phyloP scores from a whole-genome alignment of 2,329 filamentous ascomycete species.

The Penicillium thymicola region DNA sequence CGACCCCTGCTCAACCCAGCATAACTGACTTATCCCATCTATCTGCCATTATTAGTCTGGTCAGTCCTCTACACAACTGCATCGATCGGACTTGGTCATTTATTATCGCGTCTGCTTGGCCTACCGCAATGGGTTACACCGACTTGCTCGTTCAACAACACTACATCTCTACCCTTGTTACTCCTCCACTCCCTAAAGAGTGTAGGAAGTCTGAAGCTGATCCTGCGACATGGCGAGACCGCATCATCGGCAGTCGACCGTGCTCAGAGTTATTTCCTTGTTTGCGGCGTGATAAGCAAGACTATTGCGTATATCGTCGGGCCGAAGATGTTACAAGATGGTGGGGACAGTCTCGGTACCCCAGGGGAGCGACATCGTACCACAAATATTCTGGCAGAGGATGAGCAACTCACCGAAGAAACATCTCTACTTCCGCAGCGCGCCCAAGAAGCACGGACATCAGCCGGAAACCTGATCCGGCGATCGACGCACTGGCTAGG shows the following conservation, averaged over 20 bases:
- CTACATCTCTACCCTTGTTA: background rate
- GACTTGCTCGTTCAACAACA: background rate
- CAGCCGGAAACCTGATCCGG: slow-evolving; percentile 21
- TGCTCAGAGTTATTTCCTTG: background rate
- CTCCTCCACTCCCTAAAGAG: background rate
- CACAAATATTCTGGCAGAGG: background rate
- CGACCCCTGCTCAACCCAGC: background rate
- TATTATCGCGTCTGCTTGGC: background rate
- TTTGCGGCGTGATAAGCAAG: background rate
- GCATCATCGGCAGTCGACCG: background rate
- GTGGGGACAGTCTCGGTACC: background rate
- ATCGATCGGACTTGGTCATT: background rate
- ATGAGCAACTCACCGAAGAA: slow-evolving; percentile 40
- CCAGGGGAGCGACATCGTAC: background rate
- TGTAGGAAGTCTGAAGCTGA: background rate
- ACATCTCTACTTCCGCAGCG: slow-evolving; percentile 51
- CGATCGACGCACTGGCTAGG: slow-evolving; percentile 26
- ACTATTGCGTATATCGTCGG: background rate
- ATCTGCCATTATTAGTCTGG: background rate
- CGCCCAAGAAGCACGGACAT: slow-evolving; percentile 13
- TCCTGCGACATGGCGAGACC: background rate
- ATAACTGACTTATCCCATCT: background rate
- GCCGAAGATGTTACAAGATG: background rate
- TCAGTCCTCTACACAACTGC: background rate
- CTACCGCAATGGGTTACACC: background rate